A percentile compares a stretch with the other conserved stretches of the same genome.
phyloP scores from a whole-genome alignment of 2,329 filamentous ascomycete species.

The Cryphonectria naterciae region DNA sequence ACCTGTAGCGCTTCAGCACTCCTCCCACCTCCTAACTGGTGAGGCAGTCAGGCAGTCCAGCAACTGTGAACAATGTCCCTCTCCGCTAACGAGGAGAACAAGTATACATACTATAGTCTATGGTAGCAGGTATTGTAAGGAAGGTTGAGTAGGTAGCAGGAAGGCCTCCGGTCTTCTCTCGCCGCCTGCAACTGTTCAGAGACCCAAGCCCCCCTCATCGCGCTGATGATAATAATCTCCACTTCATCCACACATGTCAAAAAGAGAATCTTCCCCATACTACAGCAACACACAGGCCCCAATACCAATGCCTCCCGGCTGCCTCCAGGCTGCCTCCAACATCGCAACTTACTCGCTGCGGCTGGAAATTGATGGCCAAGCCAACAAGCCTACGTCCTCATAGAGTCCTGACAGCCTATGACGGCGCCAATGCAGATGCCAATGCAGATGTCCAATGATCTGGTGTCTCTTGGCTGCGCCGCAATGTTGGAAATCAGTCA shows the following conservation, averaged over 20 bases:
- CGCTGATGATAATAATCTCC: background rate
- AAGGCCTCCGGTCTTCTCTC: background rate
- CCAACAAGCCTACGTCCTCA: background rate
- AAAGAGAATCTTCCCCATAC: background rate
- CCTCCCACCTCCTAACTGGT: no score
- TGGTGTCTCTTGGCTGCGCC: background rate
- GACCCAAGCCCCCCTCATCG: background rate
- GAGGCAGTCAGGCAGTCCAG: background rate
- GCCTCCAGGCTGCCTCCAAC: background rate
- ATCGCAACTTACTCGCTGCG: background rate
- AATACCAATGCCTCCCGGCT: background rate
- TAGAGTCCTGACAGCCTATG: background rate
- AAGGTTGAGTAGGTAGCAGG: background rate
- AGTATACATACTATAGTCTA: no score
- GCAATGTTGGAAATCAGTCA: background rate
- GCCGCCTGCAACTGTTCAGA: background rate
- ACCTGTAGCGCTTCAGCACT: background rate
- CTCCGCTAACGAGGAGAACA: background rate
- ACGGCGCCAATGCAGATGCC: background rate
- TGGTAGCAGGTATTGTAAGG: background rate
- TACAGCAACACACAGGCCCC: background rate
- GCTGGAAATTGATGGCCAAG: background rate
- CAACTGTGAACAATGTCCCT: background rate
- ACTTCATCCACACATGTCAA: slow-evolving; percentile 5
- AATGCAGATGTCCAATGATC: background rate